Percentiles rank a stretch among this genome's conserved stretches.
Conservation (phyloP, 768 basidiomycete species). For the Leccinum arenicola region DNA sequence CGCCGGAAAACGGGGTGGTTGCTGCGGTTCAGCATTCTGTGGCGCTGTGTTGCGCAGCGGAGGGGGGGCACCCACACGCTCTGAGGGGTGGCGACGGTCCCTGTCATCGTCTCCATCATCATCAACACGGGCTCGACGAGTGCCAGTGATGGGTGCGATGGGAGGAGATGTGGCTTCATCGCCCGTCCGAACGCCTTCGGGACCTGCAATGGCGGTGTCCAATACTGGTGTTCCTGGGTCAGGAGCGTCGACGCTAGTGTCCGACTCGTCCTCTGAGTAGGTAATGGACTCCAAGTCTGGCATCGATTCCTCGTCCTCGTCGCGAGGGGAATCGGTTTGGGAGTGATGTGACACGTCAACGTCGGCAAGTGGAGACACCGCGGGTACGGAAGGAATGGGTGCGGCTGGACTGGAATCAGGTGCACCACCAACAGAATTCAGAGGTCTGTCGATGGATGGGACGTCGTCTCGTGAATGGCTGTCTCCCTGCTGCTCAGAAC, state of each 20-base stretch:
- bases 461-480: neutral
- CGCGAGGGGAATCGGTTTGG: slow-evolving; percentile 4
- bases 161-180: slow-evolving; percentile 31
- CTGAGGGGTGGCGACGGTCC: slow-evolving; percentile 63
- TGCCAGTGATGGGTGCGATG: slow-evolving; percentile 32
- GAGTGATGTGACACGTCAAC: slow-evolving; percentile 7
- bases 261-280: slow-evolving; percentile 37
- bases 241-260: slow-evolving; percentile 28
- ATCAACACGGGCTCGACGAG: slow-evolving; percentile 55
- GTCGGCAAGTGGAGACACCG: slow-evolving; percentile 3
- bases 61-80: slow-evolving; percentile 42
- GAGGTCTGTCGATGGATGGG: slow-evolving; percentile 4
- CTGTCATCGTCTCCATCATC: slow-evolving; percentile 60
- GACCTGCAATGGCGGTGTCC: slow-evolving; percentile 25
- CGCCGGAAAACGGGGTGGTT: slow-evolving; percentile 12
- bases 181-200: slow-evolving; percentile 27
- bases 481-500: neutral
- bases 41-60: slow-evolving; percentile 20
- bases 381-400: slow-evolving; percentile 1
- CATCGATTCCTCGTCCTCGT: slow-evolving; percentile 40
- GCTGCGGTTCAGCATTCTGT: slow-evolving; percentile 24
- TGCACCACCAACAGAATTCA: neutral
- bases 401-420: slow-evolving; percentile 2
- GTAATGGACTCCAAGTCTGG: slow-evolving; percentile 40
- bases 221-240: slow-evolving; percentile 26